Base-by-base conservation (phyloP, 2,329 filamentous ascomycete species). In the Microcyclospora pomicola region DNA sequence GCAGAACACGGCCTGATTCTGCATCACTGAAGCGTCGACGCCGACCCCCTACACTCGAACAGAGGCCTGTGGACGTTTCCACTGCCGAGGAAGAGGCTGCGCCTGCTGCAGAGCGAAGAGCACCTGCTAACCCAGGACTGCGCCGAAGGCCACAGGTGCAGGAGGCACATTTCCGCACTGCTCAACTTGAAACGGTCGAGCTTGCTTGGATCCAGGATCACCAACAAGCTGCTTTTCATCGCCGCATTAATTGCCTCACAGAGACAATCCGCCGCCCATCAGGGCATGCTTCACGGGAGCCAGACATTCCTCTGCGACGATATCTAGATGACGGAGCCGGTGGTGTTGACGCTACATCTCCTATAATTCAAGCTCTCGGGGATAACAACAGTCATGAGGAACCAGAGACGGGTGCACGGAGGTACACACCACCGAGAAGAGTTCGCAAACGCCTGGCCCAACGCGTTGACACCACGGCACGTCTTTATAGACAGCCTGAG, bases 401-500 rank as follows among this genome's bases (percentile, higher is more conserved):
- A 16, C 37, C 37, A 36, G 35, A 34, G 31, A 31, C 30, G 34
- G 16, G n/a, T 35, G 14, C 31, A 6, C 28, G 36, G 14, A 15
- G 29, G 45, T 27, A 49, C 45, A n/a, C 53, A 46, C 39, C 40
- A 50, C 39, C 40, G 40, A 24, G 19, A 24, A 24, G 19, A 24
- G 7, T 7, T 13, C 51, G 56, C 9, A 62, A 62, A 37, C 41
- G 45, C 28, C 42, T 31, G n/a, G 62, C 71, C 12, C 60, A 51
- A 15, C 62, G 65, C 32, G 38, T 75, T 16, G 63, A 73, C 47
- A 47, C 65, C 7, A 63, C 68, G 39, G 48, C 59, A 2, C 51
- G 60, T 33, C 59, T 66, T 35, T 67, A 64, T 45, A 60, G 67
- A 37, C 66, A 68, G 43, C 60, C 63, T 27, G 59, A 60, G 35